Evolutionary conservation across 371 early-diverging fungal species (phyloP), one percentile per base, ranked within the genome.

Genomic region (Mucor lusitanicus): DNA sequence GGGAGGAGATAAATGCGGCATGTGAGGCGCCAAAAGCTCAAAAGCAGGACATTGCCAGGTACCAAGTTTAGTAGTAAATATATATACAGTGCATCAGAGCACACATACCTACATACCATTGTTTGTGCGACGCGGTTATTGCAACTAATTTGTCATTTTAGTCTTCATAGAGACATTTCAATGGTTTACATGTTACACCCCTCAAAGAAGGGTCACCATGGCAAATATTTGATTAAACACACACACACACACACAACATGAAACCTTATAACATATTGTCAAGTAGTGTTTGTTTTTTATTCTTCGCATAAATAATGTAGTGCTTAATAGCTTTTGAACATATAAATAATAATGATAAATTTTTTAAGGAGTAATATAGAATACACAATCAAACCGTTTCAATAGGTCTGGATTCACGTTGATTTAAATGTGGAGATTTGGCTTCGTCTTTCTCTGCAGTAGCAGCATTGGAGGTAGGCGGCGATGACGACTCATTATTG

Each of bases 331-430:
- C 23, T 23, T 40, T 40, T 40, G 40, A 40, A 40, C 40, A 40
- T 40, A 40, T 40, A 50, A 50, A 50, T 50, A 50, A 50, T 50
- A 27, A 53, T 13, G 15, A 53, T 53, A 53, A 53, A 12, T 27
- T 53, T n/a, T 53, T 53, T 53, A 27, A 27, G 53, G 53, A 53
- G 53, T 53, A 53, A 53, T 46, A 46, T 46, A 27, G n/a, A n/a
- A 53, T 53, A 27, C 27, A 53, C 53, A 53, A 27, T 64, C 40
- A 64, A 21, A 23, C 56, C 13, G 64, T 64, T 40, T 64, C 64
- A 54, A 64, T 64, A 56, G 64, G 64, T 56, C 54, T 64, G 27
- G 64, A 64, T 40, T 64, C 56, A 56, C 57, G 56, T 30, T 28
- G 64, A 30, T 25, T 37, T 17, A 59, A 37, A 33, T 37, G 58